Percentiles rank a stretch among this genome's conserved stretches.
These are phyloP conservation scores for Ophiocordyceps camponoti-rufipedis DNA, from an alignment of 2,329 filamentous ascomycete species.

Conservation along the genomic window DNA sequence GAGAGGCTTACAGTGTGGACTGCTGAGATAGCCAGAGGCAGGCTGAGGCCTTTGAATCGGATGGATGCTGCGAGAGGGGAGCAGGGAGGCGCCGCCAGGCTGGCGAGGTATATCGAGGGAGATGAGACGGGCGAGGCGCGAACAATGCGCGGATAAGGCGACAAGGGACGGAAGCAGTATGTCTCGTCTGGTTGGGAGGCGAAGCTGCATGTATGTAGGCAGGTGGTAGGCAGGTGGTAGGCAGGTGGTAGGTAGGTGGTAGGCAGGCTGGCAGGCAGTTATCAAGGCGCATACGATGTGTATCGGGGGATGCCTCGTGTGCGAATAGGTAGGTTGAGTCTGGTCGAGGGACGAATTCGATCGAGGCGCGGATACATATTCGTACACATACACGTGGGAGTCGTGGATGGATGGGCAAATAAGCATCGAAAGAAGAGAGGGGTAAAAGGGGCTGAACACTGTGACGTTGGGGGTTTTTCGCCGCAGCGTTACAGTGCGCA, in stretches of 20 bases:
- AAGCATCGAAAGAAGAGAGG: not conserved
- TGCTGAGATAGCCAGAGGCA: not conserved
- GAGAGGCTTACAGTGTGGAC: not conserved
- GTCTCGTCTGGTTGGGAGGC: not conserved
- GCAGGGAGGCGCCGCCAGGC: not conserved
- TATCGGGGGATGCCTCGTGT: not conserved
- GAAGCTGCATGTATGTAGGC: not conserved
- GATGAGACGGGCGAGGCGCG: not conserved
- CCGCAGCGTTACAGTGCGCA: not conserved
- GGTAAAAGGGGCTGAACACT: not conserved
- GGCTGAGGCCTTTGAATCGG: no score
- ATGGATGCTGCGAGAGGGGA: not conserved
- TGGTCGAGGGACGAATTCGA: not conserved
- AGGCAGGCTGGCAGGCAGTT: no score
- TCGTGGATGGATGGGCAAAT: not conserved
- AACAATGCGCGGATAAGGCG: not conserved
- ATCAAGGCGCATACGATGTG: no score
- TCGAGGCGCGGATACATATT: not conserved
- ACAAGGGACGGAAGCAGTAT: not conserved
- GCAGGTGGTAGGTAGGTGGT: no score
- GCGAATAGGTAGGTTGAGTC: not conserved
- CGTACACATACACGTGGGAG: not conserved
- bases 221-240: no score
- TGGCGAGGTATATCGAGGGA: not conserved
- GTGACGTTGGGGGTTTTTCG: not conserved